These are phyloP conservation scores for Pythium graminicola DNA, from an alignment of 352 stramenopile genomes.

Conservation along the genomic window DNA sequence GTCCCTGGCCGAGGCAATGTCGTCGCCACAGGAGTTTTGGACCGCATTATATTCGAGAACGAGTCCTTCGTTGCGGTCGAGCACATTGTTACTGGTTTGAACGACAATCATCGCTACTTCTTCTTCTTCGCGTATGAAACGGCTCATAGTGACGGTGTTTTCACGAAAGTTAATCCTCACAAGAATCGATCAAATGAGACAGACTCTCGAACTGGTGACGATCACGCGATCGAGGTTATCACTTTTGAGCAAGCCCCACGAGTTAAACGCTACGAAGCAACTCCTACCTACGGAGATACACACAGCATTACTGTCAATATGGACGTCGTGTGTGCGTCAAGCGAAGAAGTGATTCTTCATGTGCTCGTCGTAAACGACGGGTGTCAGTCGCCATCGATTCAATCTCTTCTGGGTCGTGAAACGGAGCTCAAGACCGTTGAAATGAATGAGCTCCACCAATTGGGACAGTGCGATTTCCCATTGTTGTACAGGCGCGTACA, in stretches of 20 bases:
- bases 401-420: constrained; percentile 3
- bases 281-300: constrained; percentile 50
- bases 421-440: neutral
- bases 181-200: constrained; percentile 35
- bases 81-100: constrained; percentile 33
- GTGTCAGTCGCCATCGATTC: constrained; percentile 25
- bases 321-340: constrained; percentile 47
- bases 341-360: constrained; percentile 43
- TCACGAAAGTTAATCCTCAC: constrained; percentile 62
- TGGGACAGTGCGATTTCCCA: constrained; percentile 9
- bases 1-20: constrained; percentile 31
- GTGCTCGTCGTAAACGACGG: constrained; percentile 34
- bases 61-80: constrained; percentile 35
- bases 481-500: constrained; percentile 30
- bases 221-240: constrained; percentile 39
- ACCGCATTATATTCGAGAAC: constrained; percentile 37
- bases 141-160: constrained; percentile 52
- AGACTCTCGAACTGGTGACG: constrained; percentile 11
- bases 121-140: constrained; percentile 79
- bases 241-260: constrained; percentile 47
- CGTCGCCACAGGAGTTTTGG: constrained; percentile 39
- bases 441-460: neutral
- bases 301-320: constrained; percentile 47
- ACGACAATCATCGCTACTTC: constrained; percentile 44
- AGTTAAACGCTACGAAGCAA: constrained; percentile 34